Evolutionary conservation across 495 filamentous ascomycete genomes (phyloP), one percentile per base, ranked within the genome.

Genomic region (Podospora pseudopauciseta): DNA sequence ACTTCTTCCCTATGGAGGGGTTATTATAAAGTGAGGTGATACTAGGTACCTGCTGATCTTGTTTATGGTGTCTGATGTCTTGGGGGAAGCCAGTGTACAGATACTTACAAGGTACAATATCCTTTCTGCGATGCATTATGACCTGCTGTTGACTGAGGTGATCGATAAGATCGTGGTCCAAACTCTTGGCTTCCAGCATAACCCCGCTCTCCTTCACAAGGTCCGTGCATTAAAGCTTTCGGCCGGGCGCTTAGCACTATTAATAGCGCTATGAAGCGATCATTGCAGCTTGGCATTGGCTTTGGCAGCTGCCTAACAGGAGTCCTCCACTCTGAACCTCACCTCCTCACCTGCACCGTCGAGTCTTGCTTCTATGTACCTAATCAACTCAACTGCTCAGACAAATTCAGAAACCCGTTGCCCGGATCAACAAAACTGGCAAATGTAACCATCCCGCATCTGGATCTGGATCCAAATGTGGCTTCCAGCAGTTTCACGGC

Each of bases 191-290:
- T 16, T 49, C 15, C 6, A 16, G 39, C 2, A 23, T 3, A 4
- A 20, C n/a, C 55, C 55, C 55, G 55, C 55, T 58, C 6, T 58
- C 18, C 2, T 58, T 26, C 11, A 58, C 55, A 58, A 58, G 18
- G 55, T 58, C 55, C 55, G 55, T 58, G 55, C 55, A 58, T 58
- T 58, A 49, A 13, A 11, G 7, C 39, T 49, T 49, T 58, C 55
- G 55, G 55, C 55, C 55, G 55, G 55, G 55, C 55, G 55, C 55
- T 58, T 58, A 58, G 55, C 55, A 58, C 55, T 58, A 58, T 58
- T 58, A 58, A 58, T 58, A 58, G 55, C 55, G n/a, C 23, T 23
- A 19, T 58, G 6, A 58, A 58, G 3, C n/a, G 39, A 26, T n/a
- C n/a, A 58, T 58, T 20, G 3, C 15, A 58, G 55, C 55, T 58